A percentile compares a stretch with the other conserved stretches of the same genome.
Conservation (phyloP, 75 land plant genomes). For the Ceratopteris richardii region DNA sequence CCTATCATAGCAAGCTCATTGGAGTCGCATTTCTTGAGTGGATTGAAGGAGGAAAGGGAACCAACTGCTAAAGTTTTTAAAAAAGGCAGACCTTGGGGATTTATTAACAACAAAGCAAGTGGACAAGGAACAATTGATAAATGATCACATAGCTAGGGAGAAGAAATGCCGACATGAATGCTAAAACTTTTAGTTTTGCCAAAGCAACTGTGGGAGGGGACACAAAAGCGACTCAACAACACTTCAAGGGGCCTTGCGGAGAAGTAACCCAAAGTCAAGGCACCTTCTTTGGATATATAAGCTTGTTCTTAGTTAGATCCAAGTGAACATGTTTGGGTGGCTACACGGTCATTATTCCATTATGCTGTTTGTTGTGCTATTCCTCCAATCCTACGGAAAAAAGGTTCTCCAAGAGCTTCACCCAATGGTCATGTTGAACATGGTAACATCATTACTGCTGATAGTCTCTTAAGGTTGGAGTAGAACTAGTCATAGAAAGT, state of each 20-base stretch:
- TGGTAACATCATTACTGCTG: neutral
- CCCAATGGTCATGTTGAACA: slow-evolving; percentile 7
- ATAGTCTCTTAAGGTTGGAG: slow-evolving; percentile 1
- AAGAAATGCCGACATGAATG: too few relatives aligned
- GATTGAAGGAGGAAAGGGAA: too few relatives aligned
- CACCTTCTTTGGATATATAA: slow-evolving; percentile 77
- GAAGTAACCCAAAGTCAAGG: slow-evolving; percentile 49
- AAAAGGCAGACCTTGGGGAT: too few relatives aligned
- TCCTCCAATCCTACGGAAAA: slow-evolving; percentile 29
- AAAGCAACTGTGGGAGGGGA: too few relatives aligned
- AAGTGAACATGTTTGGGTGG: slow-evolving; percentile 83
- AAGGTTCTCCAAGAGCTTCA: neutral
- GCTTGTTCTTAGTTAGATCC: slow-evolving; percentile 88
- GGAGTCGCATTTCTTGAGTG: too few relatives aligned
- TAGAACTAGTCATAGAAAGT: neutral
- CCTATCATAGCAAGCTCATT: too few relatives aligned
- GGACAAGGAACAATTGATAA: too few relatives aligned
- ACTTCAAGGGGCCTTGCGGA: slow-evolving; percentile 61
- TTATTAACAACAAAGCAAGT: too few relatives aligned
- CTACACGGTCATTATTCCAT: slow-evolving; percentile 87
- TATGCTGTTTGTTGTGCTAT: slow-evolving; percentile 79
- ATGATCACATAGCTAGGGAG: too few relatives aligned
- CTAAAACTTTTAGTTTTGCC: too few relatives aligned
- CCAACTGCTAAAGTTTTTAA: too few relatives aligned
- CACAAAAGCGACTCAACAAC: too few relatives aligned